Evolutionary conservation across 139 green algal species (phyloP).

Genomic region (Auxenochlorella pyrenoidosa): DNA sequence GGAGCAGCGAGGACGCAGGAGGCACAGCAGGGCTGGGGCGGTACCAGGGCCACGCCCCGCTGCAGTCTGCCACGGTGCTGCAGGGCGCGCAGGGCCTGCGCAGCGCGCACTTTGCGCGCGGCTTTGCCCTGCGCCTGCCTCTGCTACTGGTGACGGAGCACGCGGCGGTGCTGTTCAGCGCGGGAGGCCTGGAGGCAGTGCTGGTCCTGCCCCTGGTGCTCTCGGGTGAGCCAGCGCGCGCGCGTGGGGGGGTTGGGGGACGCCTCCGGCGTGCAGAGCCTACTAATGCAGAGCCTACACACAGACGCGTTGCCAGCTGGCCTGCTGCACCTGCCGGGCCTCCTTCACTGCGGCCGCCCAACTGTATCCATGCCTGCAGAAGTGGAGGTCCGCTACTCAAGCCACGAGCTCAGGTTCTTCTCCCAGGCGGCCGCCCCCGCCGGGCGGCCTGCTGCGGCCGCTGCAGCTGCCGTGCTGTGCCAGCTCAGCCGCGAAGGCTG

Average conservation of each 20-base stretch:
- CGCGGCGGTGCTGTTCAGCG: slow-evolving; percentile 20
- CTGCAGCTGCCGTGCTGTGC: neutral
- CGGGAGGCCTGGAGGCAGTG: slow-evolving; percentile 4
- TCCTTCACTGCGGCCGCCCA: neutral
- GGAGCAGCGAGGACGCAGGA: neutral
- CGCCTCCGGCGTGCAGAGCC: too few species aligned
- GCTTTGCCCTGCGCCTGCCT: neutral
- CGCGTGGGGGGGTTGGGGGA: too few species aligned
- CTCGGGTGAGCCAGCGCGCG: neutral
- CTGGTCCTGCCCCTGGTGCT: slow-evolving; percentile 16
- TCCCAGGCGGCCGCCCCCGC: neutral
- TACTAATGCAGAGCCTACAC: too few species aligned
- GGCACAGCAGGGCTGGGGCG: neutral
- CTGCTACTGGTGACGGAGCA: slow-evolving; percentile 5
- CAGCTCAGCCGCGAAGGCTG: slow-evolving; percentile 4
- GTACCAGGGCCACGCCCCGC: neutral
- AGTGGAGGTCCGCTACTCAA: slow-evolving; percentile 7
- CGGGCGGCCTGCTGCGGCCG: slow-evolving; percentile 1
- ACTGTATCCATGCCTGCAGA: neutral
- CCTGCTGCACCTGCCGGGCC: too few species aligned
- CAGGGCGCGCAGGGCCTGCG: slow-evolving; percentile 21
- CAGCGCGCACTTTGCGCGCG: neutral
- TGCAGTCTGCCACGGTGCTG: slow-evolving; percentile 14
- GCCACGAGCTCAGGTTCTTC: slow-evolving; percentile 17
- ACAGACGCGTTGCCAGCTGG: too few species aligned